phyloP scores from a whole-genome alignment of 225 moss, liverwort and hornwort species.

The Sphagnum contortum region DNA sequence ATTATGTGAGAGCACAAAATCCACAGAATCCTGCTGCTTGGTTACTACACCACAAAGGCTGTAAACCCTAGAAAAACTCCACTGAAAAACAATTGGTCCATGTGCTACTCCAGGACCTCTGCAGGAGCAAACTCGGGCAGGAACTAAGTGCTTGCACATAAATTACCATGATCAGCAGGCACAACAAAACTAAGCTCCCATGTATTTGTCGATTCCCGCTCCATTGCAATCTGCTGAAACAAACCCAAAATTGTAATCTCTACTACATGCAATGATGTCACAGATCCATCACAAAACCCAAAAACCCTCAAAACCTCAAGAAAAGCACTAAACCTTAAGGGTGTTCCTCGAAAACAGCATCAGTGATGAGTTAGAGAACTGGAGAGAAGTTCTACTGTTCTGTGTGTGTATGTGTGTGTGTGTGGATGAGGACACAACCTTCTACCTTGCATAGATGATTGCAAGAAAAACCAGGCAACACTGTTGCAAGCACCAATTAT shows the following conservation, averaged over 20 bases:
- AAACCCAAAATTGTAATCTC: background rate
- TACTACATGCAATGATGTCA: background rate
- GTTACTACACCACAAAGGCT: too few relatives aligned
- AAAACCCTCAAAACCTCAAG: background rate
- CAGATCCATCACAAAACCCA: background rate
- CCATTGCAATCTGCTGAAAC: constrained; percentile 64
- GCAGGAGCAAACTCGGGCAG: too few relatives aligned
- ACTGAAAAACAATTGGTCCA: too few relatives aligned
- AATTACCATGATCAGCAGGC: constrained; percentile 56
- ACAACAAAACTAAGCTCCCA: constrained; percentile 89
- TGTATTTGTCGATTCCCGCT: constrained; percentile 52
- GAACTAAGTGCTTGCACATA: background rate
- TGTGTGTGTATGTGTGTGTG: background rate
- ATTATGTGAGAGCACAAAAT: background rate
- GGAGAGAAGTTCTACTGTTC: constrained; percentile 5
- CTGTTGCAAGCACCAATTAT: too few relatives aligned
- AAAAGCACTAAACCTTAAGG: background rate
- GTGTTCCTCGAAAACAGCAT: too few relatives aligned
- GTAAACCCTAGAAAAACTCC: too few relatives aligned
- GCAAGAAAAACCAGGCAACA: too few relatives aligned
- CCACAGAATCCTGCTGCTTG: background rate
- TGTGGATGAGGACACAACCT: background rate
- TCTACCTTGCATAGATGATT: too few relatives aligned
- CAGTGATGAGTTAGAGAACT: background rate
- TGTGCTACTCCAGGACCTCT: too few relatives aligned